Evolutionary conservation across 352 stramenopile genomes (phyloP).

Genomic region (Peronospora destructor): DNA sequence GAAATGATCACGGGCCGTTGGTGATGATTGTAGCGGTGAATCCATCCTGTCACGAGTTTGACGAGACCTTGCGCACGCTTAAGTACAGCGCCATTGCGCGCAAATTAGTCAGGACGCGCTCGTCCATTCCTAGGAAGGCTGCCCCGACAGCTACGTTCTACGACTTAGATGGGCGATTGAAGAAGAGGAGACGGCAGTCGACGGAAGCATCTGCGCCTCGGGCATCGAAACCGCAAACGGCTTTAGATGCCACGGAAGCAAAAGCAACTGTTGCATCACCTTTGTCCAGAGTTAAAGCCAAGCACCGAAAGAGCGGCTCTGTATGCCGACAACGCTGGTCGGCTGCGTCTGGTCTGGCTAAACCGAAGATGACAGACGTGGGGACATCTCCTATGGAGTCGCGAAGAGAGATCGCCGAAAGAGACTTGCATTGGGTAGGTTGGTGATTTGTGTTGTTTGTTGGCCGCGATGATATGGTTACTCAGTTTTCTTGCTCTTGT

Average conservation of each 20-base stretch:
- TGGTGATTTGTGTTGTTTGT: neutral
- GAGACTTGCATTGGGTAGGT: constrained; percentile 26
- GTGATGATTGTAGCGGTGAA: constrained; percentile 97
- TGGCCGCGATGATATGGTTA: constrained; percentile 1
- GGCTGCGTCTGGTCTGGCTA: constrained; percentile 3
- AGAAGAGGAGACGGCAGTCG: constrained; percentile 32
- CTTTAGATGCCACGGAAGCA: constrained; percentile 1
- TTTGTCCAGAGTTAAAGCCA: constrained; percentile 4
- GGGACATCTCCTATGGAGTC: constrained; percentile 32
- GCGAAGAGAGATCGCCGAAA: constrained; percentile 20
- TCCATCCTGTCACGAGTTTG: constrained; percentile 89
- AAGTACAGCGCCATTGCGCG: constrained; percentile 90
- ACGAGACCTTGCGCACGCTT: constrained; percentile 94
- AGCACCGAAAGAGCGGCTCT: constrained; percentile 18
- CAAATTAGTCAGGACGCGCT: constrained; percentile 74
- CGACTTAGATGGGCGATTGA: constrained; percentile 43
- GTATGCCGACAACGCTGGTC: constrained; percentile 2
- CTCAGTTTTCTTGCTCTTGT: constrained; percentile 1
- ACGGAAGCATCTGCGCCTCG: constrained; percentile 11
- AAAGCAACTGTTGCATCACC: constrained; percentile 10
- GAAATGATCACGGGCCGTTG: constrained; percentile 75
- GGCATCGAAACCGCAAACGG: constrained; percentile 1
- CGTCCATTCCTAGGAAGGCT: constrained; percentile 32
- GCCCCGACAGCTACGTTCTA: constrained; percentile 36
- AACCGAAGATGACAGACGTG: constrained; percentile 15